These are phyloP conservation scores for Pseudomonodictys pantanalensis DNA, from an alignment of 495 filamentous ascomycete genomes.

Conservation along the genomic window DNA sequence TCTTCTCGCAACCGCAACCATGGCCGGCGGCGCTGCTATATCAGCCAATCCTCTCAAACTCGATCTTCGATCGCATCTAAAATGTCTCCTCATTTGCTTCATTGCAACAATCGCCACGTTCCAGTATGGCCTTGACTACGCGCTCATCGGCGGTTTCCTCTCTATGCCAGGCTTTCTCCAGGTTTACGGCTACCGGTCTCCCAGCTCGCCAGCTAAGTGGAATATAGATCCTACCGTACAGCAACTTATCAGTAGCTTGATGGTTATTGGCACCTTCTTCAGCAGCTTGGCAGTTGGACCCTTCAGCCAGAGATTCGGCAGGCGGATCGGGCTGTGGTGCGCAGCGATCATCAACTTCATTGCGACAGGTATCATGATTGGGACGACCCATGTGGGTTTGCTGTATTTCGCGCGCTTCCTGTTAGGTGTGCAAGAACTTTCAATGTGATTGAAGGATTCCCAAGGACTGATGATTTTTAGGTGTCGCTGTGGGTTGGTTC, in stretches of 20 bases:
- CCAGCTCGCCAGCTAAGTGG: slow-evolving; percentile 47
- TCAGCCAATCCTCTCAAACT: slow-evolving; percentile 15
- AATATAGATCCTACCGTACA: slow-evolving; percentile 46
- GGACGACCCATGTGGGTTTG: neutral
- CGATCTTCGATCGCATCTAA: slow-evolving; percentile 17
- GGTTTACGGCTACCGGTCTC: slow-evolving; percentile 47
- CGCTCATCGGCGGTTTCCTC: slow-evolving; percentile 12
- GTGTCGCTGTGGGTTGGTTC: slow-evolving; percentile 23
- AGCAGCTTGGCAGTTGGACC: slow-evolving; percentile 49
- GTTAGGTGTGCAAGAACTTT: too few relatives aligned
- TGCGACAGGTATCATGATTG: slow-evolving; percentile 21
- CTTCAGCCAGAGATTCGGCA: slow-evolving; percentile 31
- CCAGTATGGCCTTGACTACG: slow-evolving; percentile 29
- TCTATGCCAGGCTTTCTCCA: slow-evolving; percentile 49
- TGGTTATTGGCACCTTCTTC: slow-evolving; percentile 22
- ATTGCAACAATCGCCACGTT: slow-evolving; percentile 19
- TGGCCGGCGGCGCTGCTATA: slow-evolving; percentile 6
- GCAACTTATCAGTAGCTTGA: slow-evolving; percentile 29
- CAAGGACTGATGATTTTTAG: too few relatives aligned
- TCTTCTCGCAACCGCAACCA: neutral
- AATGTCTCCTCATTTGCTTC: slow-evolving; percentile 28
- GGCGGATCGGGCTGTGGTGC: slow-evolving; percentile 30
- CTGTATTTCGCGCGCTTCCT: slow-evolving; percentile 26
- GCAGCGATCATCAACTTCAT: slow-evolving; percentile 18
- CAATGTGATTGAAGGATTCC: too few relatives aligned